Conservation (phyloP, 495 filamentous ascomycete species). For the Amniculicola lignicola region DNA sequence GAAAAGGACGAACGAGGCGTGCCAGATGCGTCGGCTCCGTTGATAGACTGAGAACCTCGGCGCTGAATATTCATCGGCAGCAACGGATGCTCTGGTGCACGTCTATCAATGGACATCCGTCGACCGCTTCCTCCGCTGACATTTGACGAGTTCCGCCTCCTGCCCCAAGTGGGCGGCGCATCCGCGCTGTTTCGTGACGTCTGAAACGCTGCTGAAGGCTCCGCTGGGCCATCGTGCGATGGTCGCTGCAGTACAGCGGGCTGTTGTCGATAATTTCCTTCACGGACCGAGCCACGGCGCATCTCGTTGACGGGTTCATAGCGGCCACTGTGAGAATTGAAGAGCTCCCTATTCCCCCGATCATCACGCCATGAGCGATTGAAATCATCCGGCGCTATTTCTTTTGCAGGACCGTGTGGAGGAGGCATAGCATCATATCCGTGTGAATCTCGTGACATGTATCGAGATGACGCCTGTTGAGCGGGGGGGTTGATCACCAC, state of each 20-base stretch:
- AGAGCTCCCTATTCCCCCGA: slow-evolving; percentile 69
- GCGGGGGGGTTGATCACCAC: slow-evolving; percentile 50
- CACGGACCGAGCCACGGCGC: slow-evolving; percentile 65
- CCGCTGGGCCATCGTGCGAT: slow-evolving; percentile 66
- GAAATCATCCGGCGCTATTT: slow-evolving; percentile 94
- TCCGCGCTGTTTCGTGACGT: slow-evolving; percentile 68
- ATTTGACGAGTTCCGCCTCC: slow-evolving; percentile 87
- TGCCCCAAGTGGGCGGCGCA: slow-evolving; percentile 62
- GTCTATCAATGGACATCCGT: slow-evolving; percentile 53
- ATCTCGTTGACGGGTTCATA: slow-evolving; percentile 84
- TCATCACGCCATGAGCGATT: slow-evolving; percentile 81
- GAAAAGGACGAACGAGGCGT: slow-evolving; percentile 18
- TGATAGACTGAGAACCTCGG: slow-evolving; percentile 48
- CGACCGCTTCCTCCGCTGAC: slow-evolving; percentile 83
- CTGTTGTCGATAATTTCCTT: slow-evolving; percentile 66
- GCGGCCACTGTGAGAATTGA: slow-evolving; percentile 88
- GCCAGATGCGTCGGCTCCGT: slow-evolving; percentile 34
- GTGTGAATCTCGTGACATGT: slow-evolving; percentile 35
- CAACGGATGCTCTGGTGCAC: slow-evolving; percentile 46
- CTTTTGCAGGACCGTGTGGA: slow-evolving; percentile 54
- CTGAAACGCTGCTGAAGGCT: slow-evolving; percentile 90
- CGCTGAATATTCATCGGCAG: slow-evolving; percentile 40
- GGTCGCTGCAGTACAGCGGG: slow-evolving; percentile 79
- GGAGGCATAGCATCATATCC: slow-evolving; percentile 46
- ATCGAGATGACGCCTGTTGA: slow-evolving; percentile 34